phyloP scores from a whole-genome alignment of 768 basidiomycete genomes.

The Rhizopogon sp. region DNA sequence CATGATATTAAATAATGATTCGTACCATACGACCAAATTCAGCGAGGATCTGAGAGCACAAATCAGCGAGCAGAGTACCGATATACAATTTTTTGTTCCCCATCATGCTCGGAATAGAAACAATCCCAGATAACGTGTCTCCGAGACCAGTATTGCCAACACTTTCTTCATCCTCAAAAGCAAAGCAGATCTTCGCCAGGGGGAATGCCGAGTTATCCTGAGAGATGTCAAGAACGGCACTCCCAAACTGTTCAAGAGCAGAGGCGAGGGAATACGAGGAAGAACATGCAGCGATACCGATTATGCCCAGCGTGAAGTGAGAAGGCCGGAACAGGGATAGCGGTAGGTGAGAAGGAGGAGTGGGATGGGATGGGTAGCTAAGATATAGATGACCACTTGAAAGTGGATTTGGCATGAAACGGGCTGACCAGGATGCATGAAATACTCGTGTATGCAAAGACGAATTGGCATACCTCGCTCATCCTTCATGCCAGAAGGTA shows the following conservation, averaged over 20 bases:
- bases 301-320: slow-evolving; percentile 80
- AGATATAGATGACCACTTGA: slow-evolving; percentile 82
- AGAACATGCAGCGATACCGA: slow-evolving; percentile 78
- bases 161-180: slow-evolving; percentile 66
- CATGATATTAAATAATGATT: slow-evolving; percentile 8
- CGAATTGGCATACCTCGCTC: slow-evolving; percentile 53
- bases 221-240: slow-evolving; percentile 58
- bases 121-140: slow-evolving; percentile 55
- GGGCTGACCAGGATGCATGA: slow-evolving; percentile 39
- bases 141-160: slow-evolving; percentile 51
- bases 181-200: slow-evolving; percentile 76
- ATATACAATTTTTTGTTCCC: slow-evolving; percentile 86
- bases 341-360: slow-evolving; percentile 58
- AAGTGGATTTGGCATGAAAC: slow-evolving; percentile 75
- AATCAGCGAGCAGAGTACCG: slow-evolving; percentile 81
- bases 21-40: slow-evolving; percentile 84
- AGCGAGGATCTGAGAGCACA: slow-evolving; percentile 81
- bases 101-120: slow-evolving; percentile 80
- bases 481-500: slow-evolving; percentile 74
- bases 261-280: slow-evolving; percentile 47
- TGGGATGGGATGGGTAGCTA: slow-evolving; percentile 71
- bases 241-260: slow-evolving; percentile 63
- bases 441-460: neutral
- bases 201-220: slow-evolving; percentile 67
- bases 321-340: slow-evolving; percentile 75